Base-by-base conservation (phyloP, 805 yeast genomes). In the Suhomyces sp. region DNA sequence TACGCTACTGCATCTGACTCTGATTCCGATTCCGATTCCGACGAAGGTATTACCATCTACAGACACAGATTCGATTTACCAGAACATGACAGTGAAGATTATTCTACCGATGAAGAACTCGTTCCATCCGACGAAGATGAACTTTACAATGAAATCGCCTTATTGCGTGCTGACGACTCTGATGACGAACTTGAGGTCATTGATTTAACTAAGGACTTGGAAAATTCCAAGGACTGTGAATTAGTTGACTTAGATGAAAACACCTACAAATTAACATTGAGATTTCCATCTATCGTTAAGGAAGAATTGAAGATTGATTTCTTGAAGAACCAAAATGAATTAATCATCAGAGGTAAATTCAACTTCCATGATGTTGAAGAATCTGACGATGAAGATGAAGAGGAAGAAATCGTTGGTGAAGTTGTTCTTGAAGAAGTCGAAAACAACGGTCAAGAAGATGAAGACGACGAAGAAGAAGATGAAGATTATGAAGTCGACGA, bases 161-260 rank as follows among this genome's bases (percentile, higher is more conserved):
- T 48, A 27, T 57, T 60, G 38, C 42, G 51, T 19, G 65, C 65
- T 28, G 50, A 54, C 25, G 60, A 56, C 36, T 49, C 56, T 18
- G 64, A 58, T 27, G 59, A 53, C 12, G 65, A 60, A 29, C 45
- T 51, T 31, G 62, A 56, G 30, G 50, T 66, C 25, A 60, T 66
- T 43, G 73, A 68, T 45, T 61, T 67, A 49, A 50, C 66, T 28
- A 57, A 58, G 28, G 74, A 68, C 49, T 61, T 68, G 46, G 61
- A 58, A 41, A 55, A 63, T 50, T 60, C 68, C 25, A 67, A 67
- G 42, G 74, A 68, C 50, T 67, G 69, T 46, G 72, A 68, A 50
- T 56, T 67, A 39, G 49, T 54, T 18, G 61, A 66, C 45, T 44
- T 62, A 15, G 64, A 65, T 36, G 68, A 64, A 24, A 52, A 60